These are phyloP conservation scores for Rosa hybrid DNA, from an alignment of 331 rosid species.

Conservation along the genomic window DNA sequence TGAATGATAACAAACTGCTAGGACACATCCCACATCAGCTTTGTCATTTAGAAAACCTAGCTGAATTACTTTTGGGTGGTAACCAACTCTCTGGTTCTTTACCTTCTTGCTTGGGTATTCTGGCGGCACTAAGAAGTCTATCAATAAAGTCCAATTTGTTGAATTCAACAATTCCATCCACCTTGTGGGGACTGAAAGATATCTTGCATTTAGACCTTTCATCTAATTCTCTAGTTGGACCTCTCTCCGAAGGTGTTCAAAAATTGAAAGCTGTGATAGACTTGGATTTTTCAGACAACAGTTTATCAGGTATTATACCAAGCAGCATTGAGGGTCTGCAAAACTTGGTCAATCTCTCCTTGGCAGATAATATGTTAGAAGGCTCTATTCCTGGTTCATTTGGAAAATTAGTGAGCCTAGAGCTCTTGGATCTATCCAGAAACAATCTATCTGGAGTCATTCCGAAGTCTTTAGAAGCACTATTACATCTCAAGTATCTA, in stretches of 20 bases:
- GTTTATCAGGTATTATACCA: slow-evolving; percentile 29
- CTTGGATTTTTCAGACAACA: background rate
- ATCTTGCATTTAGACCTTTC: slow-evolving; percentile 28
- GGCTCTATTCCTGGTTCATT: slow-evolving; percentile 44
- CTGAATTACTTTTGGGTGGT: background rate
- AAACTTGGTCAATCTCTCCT: slow-evolving; percentile 15
- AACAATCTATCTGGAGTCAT: slow-evolving; percentile 31
- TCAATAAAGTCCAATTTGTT: background rate
- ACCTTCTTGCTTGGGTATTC: slow-evolving; percentile 7
- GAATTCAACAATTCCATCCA: background rate
- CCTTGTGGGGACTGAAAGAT: slow-evolving; percentile 29
- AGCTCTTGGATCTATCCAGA: slow-evolving; percentile 31
- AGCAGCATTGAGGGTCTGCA: slow-evolving; percentile 3
- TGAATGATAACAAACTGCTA: background rate
- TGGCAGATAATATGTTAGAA: slow-evolving; percentile 18
- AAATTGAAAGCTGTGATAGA: too few relatives aligned
- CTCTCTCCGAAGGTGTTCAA: slow-evolving; percentile 16
- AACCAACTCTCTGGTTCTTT: slow-evolving; percentile 12
- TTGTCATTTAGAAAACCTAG: slow-evolving; percentile 5
- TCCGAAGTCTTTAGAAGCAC: slow-evolving; percentile 31
- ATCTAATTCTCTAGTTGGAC: slow-evolving; percentile 28
- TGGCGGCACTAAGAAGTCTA: background rate
- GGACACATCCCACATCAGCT: slow-evolving; percentile 4
- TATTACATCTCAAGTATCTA: background rate
- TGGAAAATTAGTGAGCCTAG: slow-evolving; percentile 26